These are phyloP conservation scores for Malassezia japonica DNA, from an alignment of 1,284 basidiomycete genomes.

Conservation along the genomic window DNA sequence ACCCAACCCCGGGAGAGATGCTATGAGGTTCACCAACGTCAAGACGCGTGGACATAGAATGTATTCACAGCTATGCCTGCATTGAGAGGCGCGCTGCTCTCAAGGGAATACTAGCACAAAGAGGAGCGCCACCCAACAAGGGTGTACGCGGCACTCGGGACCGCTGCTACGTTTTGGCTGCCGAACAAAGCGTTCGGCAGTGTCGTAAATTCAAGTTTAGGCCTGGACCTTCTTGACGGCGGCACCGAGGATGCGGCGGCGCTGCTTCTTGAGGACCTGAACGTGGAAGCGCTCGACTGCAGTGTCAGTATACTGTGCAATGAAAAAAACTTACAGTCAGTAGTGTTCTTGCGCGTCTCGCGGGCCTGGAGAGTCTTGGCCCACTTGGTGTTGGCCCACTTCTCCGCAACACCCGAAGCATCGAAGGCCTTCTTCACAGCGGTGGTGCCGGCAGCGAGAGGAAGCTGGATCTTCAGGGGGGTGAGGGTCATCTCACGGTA, in stretches of 20 bases:
- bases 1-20: too few species aligned
- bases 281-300: conserved; percentile 64
- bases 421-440: conserved; percentile 78
- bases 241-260: conserved; percentile 49
- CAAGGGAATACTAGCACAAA: conserved; percentile 20
- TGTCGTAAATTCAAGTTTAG: conserved; percentile 18
- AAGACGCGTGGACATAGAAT: conserved; percentile 4
- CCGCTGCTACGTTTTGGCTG: conserved; percentile 15
- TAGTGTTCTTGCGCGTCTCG: conserved; percentile 65
- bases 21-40: too few species aligned
- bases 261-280: conserved; percentile 54
- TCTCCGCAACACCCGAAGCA: conserved; percentile 63
- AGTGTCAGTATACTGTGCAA: neutral
- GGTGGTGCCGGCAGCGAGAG: conserved; percentile 74
- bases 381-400: conserved; percentile 75
- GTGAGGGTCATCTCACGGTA: conserved; percentile 91
- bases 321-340: conserved; percentile 56
- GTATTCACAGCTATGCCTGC: conserved; percentile 14
- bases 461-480: conserved; percentile 72
- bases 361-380: conserved; percentile 76
- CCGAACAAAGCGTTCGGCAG: neutral
- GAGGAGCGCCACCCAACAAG: conserved; percentile 4
- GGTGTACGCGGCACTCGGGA: conserved; percentile 4
- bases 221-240: conserved; percentile 39
- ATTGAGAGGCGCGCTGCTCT: conserved; percentile 13